Percentiles rank a stretch among this genome's conserved stretches.
These are phyloP conservation scores for Drechslera avenae DNA, from an alignment of 2,329 filamentous ascomycete genomes.

Conservation along the genomic window DNA sequence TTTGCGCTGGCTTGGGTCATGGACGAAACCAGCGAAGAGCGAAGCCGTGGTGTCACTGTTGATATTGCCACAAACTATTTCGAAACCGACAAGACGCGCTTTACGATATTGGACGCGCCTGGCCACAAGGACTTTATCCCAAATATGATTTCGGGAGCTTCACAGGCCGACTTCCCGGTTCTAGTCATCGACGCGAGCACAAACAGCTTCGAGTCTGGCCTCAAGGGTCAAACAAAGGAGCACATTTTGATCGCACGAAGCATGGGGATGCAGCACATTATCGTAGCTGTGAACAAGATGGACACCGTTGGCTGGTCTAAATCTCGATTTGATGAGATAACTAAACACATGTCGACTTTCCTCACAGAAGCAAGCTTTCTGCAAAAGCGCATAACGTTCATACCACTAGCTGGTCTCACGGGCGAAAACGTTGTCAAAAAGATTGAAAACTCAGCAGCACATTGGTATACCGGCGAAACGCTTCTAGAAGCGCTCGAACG, in stretches of 20 bases:
- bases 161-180: constrained; percentile 93
- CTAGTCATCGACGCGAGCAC: constrained; percentile 90
- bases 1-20: constrained; percentile 98
- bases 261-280: constrained; percentile 84
- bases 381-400: constrained; percentile 78
- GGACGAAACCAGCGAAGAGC: constrained; percentile 88
- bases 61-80: constrained; percentile 96
- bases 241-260: constrained; percentile 89
- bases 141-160: constrained; percentile 98
- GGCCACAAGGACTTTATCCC: constrained; percentile 96
- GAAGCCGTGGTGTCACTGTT: constrained; percentile 89
- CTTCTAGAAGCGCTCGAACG: constrained; percentile 83
- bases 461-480: constrained; percentile 82
- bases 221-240: constrained; percentile 93
- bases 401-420: constrained; percentile 86
- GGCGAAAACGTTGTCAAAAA: constrained; percentile 81
- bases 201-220: constrained; percentile 89
- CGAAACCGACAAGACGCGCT: constrained; percentile 82
- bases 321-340: constrained; percentile 82
- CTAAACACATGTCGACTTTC: constrained; percentile 81
- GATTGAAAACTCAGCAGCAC: constrained; percentile 57
- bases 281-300: constrained; percentile 95
- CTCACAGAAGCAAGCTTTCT: constrained; percentile 82
- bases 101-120: constrained; percentile 94
- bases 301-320: constrained; percentile 85